Evolutionary conservation across 768 basidiomycete species (phyloP).

Genomic region (Agrocybe praecox): DNA sequence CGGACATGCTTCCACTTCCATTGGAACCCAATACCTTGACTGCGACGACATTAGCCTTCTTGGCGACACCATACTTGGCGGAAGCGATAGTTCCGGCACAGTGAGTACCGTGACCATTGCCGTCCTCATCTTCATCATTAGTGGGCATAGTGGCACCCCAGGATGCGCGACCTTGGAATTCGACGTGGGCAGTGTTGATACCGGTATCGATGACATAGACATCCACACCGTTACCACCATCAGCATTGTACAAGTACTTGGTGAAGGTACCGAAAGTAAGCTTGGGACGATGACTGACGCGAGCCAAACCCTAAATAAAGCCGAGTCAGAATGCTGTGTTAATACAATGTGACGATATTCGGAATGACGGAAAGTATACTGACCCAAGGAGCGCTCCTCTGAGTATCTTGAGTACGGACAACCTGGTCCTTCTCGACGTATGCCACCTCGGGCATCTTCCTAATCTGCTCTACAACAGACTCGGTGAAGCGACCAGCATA

Average conservation of each 20-base stretch:
- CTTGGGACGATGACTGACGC: conserved; percentile 83
- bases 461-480: conserved; percentile 70
- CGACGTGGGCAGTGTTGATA: conserved; percentile 82
- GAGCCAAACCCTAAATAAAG: conserved; percentile 80
- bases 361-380: conserved; percentile 23
- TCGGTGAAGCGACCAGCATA: conserved; percentile 83
- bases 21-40: conserved; percentile 95
- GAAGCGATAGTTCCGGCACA: conserved; percentile 98
- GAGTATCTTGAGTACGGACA: conserved; percentile 72
- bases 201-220: conserved; percentile 90
- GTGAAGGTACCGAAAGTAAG: conserved; percentile 83
- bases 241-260: conserved; percentile 69
- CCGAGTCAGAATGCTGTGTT: conserved; percentile 10
- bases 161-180: conserved; percentile 85
- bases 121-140: conserved; percentile 86
- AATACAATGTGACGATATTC: not conserved
- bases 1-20: conserved; percentile 93
- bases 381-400: conserved; percentile 88
- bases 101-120: conserved; percentile 95
- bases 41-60: conserved; percentile 85
- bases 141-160: conserved; percentile 94
- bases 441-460: conserved; percentile 85
- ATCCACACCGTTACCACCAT: conserved; percentile 92
- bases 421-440: conserved; percentile 95
- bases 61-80: conserved; percentile 92